Evolutionary conservation across 2,329 filamentous ascomycete species (phyloP), one percentile per base, ranked within the genome.

Genomic region (Stagonosporopsis chrysanthemi): DNA sequence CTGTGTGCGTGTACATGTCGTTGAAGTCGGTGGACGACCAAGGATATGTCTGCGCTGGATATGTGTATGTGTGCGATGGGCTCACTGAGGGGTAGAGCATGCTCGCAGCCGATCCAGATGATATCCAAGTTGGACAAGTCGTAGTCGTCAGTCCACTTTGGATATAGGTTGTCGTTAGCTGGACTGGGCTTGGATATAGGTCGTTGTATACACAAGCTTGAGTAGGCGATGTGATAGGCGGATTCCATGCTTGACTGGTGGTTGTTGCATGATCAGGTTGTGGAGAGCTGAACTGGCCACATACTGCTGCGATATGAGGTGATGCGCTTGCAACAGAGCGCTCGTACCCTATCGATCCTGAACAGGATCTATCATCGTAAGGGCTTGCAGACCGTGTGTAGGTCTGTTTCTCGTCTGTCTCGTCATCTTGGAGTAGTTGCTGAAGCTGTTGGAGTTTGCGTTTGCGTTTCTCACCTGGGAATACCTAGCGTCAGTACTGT

Each of bases 361-460:
- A 63, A 24, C 62, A 62, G 22, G 62, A 56, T 17, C 62, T 60
- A 2, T 54, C 45, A 23, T 63, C 51, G n/a, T 65, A 63, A 14
- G 46, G 56, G 42, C 62, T 56, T 8, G 49, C 55, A 17, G 65
- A 63, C 2, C 52, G 42, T 26, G 62, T 64, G 26, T 63, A 29
- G 14, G 50, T 52, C 22, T 63, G 53, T 24, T 60, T 54, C 26
- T 68, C 66, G 6, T 52, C 54, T 19, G 64, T 51, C 6, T 59
- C 57, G 40, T 60, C 66, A 29, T 74, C 69, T 22, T 63, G 60
- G 17, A 75, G 55, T n/a, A 74, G 63, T 43, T 74, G 67, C 47
- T 75, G 72, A 17, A 76, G 69, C 44, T 72, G 72, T 41, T 74
- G 69, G 1, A 76, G 68, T 64, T 76, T 76, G 29, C 68, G 63